Conservation (phyloP, 495 filamentous ascomycete genomes). For the Articulospora tetracladia region DNA sequence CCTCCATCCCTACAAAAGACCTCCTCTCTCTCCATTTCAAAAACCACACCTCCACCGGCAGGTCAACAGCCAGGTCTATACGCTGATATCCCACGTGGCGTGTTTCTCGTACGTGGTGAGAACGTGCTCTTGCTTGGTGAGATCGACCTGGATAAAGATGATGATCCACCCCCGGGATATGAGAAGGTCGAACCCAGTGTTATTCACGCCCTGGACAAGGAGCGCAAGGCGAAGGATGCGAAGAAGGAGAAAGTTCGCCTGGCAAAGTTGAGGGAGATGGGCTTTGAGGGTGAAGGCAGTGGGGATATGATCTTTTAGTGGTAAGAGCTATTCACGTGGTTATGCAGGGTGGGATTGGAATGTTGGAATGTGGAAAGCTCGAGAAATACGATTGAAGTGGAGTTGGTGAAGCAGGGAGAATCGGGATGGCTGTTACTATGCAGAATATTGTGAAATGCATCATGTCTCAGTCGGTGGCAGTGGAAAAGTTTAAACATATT, state of each 20-base stretch:
- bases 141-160: slow-evolving; percentile 94
- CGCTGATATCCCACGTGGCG: slow-evolving; percentile 74
- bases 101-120: slow-evolving; percentile 89
- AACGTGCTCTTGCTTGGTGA: slow-evolving; percentile 90
- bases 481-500: too few relatives aligned
- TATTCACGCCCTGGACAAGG: slow-evolving; percentile 69
- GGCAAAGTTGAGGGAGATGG: slow-evolving; percentile 64
- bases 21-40: slow-evolving; percentile 32
- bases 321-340: too few relatives aligned
- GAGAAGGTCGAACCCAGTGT: slow-evolving; percentile 62
- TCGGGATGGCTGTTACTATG: slow-evolving; percentile 26
- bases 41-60: slow-evolving; percentile 20
- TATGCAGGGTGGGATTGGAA: too few relatives aligned
- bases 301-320: slow-evolving; percentile 68
- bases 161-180: slow-evolving; percentile 71
- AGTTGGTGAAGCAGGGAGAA: slow-evolving; percentile 2
- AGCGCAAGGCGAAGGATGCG: slow-evolving; percentile 69
- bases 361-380: too few relatives aligned
- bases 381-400: neutral
- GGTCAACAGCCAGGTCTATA: slow-evolving; percentile 49
- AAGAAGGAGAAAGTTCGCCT: slow-evolving; percentile 62
- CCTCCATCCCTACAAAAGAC: slow-evolving; percentile 28
- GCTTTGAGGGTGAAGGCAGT: slow-evolving; percentile 83
- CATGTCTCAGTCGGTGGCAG: slow-evolving; percentile 20
- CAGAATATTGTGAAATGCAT: slow-evolving; percentile 81